phyloP scores from a whole-genome alignment of 2,329 filamentous ascomycete genomes.

The Cercospora sp. region DNA sequence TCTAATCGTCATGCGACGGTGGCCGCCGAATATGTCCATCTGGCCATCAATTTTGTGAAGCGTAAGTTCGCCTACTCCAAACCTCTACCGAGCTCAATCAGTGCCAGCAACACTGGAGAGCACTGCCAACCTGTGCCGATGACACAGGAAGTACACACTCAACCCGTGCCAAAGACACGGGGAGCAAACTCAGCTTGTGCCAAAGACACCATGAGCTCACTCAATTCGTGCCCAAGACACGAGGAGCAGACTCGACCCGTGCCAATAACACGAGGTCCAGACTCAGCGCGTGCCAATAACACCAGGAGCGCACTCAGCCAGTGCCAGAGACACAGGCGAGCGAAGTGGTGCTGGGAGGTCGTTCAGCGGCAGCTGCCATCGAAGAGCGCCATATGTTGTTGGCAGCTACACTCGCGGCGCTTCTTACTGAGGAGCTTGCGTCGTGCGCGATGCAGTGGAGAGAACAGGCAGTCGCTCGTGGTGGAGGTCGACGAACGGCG shows the following conservation, averaged over 20 bases:
- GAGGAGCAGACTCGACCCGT: background rate
- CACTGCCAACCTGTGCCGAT: background rate
- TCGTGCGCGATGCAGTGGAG: no score
- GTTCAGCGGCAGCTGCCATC: background rate
- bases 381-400: background rate
- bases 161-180: background rate
- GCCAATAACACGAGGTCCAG: background rate
- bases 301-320: no score
- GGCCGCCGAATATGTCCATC: background rate
- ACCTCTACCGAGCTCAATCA: background rate
- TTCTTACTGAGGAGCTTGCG: background rate
- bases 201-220: no score
- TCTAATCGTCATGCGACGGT: background rate
- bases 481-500: background rate
- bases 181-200: no score
- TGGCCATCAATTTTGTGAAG: background rate
- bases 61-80: background rate
- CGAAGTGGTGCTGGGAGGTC: no score
- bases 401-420: background rate
- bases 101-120: background rate
- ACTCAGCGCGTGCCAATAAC: background rate
- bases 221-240: no score
- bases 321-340: no score
- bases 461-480: no score
- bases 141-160: background rate